These are phyloP conservation scores for Cryptococcus hybrid DNA, from an alignment of 1,284 basidiomycete genomes.

Conservation along the genomic window DNA sequence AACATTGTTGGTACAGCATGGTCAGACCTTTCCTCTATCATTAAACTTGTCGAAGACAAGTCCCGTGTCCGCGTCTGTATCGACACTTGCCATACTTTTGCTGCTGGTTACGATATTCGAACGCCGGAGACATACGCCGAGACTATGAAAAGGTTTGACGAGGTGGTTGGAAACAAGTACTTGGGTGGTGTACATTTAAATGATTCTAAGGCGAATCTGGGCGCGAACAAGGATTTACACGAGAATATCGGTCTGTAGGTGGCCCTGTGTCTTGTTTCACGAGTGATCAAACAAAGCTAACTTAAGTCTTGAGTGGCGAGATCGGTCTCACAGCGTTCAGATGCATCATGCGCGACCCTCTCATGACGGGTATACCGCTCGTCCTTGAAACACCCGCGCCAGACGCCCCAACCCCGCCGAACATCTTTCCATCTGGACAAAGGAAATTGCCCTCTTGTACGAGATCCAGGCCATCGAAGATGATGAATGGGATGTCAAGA, in stretches of 20 bases:
- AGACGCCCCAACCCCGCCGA: conserved; percentile 47
- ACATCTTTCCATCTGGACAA: conserved; percentile 63
- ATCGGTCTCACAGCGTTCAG: conserved; percentile 66
- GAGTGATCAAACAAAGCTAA: neutral
- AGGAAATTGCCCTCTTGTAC: conserved; percentile 60
- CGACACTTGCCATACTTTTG: conserved; percentile 84
- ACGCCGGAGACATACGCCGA: conserved; percentile 51
- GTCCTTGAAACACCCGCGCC: conserved; percentile 71
- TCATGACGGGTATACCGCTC: conserved; percentile 68
- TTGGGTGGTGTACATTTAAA: conserved; percentile 81
- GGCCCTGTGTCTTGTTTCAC: neutral
- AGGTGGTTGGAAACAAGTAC: conserved; percentile 66
- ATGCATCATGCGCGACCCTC: conserved; percentile 66
- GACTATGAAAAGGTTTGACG: conserved; percentile 61
- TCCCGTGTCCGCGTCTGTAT: conserved; percentile 74
- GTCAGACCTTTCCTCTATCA: conserved; percentile 66
- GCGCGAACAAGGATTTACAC: conserved; percentile 71
- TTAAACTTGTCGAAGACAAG: conserved; percentile 70
- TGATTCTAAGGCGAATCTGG: conserved; percentile 68
- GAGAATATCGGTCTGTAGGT: conserved; percentile 78
- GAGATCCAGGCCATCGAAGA: conserved; percentile 44
- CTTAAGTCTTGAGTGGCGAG: conserved; percentile 56
- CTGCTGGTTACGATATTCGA: conserved; percentile 78
- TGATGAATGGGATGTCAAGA: conserved; percentile 37
- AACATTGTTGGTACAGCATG: conserved; percentile 76